Conservation (phyloP, 305 asterid species). For the Solanum aculeatissimum region DNA sequence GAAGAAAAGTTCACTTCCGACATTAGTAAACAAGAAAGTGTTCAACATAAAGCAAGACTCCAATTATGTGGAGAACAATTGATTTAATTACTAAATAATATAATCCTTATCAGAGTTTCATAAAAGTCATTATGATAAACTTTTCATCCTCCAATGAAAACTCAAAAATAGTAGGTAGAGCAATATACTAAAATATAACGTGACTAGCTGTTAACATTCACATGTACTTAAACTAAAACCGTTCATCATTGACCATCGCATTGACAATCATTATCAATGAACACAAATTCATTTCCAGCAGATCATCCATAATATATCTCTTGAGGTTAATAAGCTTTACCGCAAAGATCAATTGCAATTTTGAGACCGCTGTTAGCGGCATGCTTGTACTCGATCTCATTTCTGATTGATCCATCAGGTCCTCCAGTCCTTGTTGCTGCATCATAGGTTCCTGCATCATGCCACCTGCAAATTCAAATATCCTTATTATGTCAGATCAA, state of each 20-base stretch:
- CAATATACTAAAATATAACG: background rate
- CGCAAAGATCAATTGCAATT: conserved; percentile 68
- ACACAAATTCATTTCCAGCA: background rate
- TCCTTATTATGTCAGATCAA: background rate
- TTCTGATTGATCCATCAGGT: conserved; percentile 84
- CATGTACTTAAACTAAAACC: background rate
- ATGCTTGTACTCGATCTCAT: conserved; percentile 44
- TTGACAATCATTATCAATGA: background rate
- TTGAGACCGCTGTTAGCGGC: conserved; percentile 56
- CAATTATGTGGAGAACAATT: background rate
- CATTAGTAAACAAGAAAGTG: background rate
- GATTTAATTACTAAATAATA: background rate
- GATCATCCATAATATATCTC: background rate
- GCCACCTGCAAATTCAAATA: conserved; percentile 51
- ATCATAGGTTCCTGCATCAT: conserved; percentile 93
- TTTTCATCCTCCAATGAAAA: background rate
- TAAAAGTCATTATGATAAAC: background rate
- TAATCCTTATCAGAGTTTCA: background rate
- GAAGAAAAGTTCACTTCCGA: background rate
- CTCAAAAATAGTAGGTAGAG: background rate
- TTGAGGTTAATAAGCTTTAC: conserved; percentile 20
- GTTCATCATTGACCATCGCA: background rate
- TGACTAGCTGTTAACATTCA: background rate
- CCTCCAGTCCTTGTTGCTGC: conserved; percentile 77
- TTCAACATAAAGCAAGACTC: background rate